These are phyloP conservation scores for Coleophoma eucalyptorum DNA, from an alignment of 2,329 filamentous ascomycete species.

Conservation along the genomic window DNA sequence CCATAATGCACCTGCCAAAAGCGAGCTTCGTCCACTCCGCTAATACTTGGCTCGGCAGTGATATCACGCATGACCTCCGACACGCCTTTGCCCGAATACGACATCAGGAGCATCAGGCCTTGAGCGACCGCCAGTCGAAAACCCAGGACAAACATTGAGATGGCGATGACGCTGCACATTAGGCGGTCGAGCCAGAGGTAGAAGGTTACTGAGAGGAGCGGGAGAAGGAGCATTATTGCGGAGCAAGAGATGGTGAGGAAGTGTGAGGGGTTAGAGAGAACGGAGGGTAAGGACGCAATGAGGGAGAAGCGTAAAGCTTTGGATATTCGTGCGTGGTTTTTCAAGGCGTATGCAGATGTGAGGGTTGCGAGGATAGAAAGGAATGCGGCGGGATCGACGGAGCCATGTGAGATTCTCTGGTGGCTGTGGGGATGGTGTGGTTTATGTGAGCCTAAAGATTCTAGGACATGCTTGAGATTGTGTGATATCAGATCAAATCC, in stretches of 20 bases:
- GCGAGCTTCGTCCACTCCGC: slow-evolving; percentile 79
- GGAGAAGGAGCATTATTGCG: slow-evolving; percentile 72
- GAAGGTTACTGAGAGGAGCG: slow-evolving; percentile 75
- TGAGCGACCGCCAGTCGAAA: slow-evolving; percentile 79
- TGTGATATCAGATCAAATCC: slow-evolving; percentile 94
- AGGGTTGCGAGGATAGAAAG: slow-evolving; percentile 80
- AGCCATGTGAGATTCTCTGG: slow-evolving; percentile 66
- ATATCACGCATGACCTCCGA: slow-evolving; percentile 77
- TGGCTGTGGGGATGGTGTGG: slow-evolving; percentile 69
- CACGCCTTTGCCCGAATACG: slow-evolving; percentile 48
- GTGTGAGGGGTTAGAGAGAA: slow-evolving; percentile 94
- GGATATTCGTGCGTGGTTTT: slow-evolving; percentile 89
- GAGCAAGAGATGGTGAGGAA: slow-evolving; percentile 90
- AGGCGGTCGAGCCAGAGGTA: slow-evolving; percentile 81
- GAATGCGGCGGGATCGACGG: slow-evolving; percentile 75
- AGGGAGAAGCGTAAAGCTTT: slow-evolving; percentile 86
- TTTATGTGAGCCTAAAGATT: slow-evolving; percentile 64
- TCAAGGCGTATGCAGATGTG: slow-evolving; percentile 79
- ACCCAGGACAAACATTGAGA: slow-evolving; percentile 86
- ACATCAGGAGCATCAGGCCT: slow-evolving; percentile 95
- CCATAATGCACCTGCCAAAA: slow-evolving; percentile 99
- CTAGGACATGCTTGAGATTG: slow-evolving; percentile 88
- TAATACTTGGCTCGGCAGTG: slow-evolving; percentile 72
- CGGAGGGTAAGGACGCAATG: slow-evolving; percentile 74
- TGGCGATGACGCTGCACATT: slow-evolving; percentile 76